Evolutionary conservation across 2,329 filamentous ascomycete species (phyloP).

Genomic region (Talaromyces sp.): DNA sequence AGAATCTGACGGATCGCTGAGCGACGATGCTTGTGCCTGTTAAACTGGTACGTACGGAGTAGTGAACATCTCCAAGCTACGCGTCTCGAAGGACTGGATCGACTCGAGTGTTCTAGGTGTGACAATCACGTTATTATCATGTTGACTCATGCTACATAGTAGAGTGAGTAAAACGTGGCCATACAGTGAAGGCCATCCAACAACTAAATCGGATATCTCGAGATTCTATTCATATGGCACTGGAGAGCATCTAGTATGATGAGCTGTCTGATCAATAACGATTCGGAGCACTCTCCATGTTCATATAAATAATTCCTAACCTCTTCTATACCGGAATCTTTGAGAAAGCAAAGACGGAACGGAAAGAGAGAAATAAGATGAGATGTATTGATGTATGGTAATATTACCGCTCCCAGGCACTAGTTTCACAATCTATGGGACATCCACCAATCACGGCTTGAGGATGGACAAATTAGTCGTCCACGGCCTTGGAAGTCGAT

Average conservation of each 20-base stretch:
- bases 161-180: not conserved
- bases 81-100: not conserved
- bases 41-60: not conserved
- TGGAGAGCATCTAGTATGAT: no score
- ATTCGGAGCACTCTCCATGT: no score
- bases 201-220: no score
- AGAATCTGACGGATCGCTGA: not conserved
- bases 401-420: constrained; percentile 4
- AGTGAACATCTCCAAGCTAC: not conserved
- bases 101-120: not conserved
- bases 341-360: not conserved
- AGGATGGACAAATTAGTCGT: not conserved
- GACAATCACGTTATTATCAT: not conserved
- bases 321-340: no score
- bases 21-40: not conserved
- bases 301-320: no score
- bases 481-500: not conserved
- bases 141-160: not conserved
- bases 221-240: no score
- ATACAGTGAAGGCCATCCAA: no score
- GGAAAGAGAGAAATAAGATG: not conserved
- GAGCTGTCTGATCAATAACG: no score
- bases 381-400: constrained; percentile 9
- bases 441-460: not conserved
- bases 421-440: not conserved